Evolutionary conservation across 2,329 filamentous ascomycete species (phyloP), one percentile per base, ranked within the genome.

Genomic region (Exophiala aquamarina): DNA sequence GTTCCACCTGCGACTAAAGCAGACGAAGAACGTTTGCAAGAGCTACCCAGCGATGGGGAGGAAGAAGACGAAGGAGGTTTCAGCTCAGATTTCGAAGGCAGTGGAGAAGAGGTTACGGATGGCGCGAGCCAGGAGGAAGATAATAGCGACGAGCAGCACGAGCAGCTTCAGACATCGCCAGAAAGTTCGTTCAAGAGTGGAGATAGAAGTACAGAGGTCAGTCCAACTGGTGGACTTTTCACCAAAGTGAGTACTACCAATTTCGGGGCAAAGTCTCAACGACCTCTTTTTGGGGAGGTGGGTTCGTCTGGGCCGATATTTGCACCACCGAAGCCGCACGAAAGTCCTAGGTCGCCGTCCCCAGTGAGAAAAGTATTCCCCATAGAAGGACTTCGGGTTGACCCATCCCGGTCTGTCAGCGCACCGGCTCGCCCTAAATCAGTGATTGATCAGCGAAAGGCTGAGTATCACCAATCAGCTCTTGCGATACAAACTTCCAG

Each of bases 261-360:
- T n/a, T 52, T 61, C 4, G 56, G 63, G 35, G 55, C 59, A 14
- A 59, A 57, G 42, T 43, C 57, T 21, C 59, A 63, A 15, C 60
- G 62, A 23, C 53, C 57, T 11, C 61, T 75, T 17, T 75, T 75
- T 53, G 72, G 72, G 14, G 72, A 75, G 51, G 65, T 74, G 28
- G 52, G 61, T 8, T 11, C 6, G 11, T 67, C 70, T 46, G 53
- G 38, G 11, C 70, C 59, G 15, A 57, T 61, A 32, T 69, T 68
- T 44, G 66, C 67, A 15, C 65, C 69, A 23, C 62, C 68, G 3
- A 61, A 64, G 18, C 51, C 61, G 26, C 59, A 65, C 52, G 53
- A 71, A 52, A 65, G 63, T 42, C 70, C 70, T 18, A 63, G 71
- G 19, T 75, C 72, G 8, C 72, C 72, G 3, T 75, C 72, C 45